Conservation (phyloP, 257 asterid genomes). For the Salvia miltiorrhiza region DNA sequence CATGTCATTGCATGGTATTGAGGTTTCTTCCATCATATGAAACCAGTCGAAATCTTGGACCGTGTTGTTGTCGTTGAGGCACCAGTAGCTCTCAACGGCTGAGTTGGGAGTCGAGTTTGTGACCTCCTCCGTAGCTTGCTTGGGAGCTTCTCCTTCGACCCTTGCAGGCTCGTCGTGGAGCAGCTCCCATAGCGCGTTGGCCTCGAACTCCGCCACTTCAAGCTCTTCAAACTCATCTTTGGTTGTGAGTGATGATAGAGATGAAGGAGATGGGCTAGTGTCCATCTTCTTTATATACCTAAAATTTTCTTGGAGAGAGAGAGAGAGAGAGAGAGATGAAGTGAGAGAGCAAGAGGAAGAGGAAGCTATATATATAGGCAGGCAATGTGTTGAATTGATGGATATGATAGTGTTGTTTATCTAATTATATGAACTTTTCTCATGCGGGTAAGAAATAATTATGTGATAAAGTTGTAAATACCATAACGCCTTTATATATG, state of each 20-base stretch:
- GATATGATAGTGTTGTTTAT: neutral
- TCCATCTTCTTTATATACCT: slow-evolving; percentile 27
- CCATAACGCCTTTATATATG: neutral
- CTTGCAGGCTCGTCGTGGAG: slow-evolving; percentile 31
- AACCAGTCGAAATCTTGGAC: slow-evolving; percentile 26
- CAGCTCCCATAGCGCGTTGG: slow-evolving; percentile 30
- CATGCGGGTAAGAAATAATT: slow-evolving; percentile 8
- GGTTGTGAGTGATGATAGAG: slow-evolving; percentile 21
- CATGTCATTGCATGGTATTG: slow-evolving; percentile 18
- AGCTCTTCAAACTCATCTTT: slow-evolving; percentile 36
- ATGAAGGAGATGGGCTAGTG: slow-evolving; percentile 20
- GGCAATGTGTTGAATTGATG: neutral
- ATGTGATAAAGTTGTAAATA: slow-evolving; percentile 4
- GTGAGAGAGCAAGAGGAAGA: neutral
- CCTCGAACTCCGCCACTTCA: slow-evolving; percentile 35
- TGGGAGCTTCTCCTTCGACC: slow-evolving; percentile 23
- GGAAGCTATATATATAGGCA: slow-evolving; percentile 20
- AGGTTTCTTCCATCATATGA: slow-evolving; percentile 24
- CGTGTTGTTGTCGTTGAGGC: slow-evolving; percentile 1
- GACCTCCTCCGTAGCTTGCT: slow-evolving; percentile 17
- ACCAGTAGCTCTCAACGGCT: slow-evolving; percentile 9
- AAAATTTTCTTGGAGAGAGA: neutral
- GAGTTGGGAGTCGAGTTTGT: neutral
- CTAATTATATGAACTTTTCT: slow-evolving; percentile 1
- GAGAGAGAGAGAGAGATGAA: slow-evolving; percentile 17